Percentiles rank a stretch among this genome's conserved stretches.
Conservation (phyloP, 1,284 basidiomycete species). For the Kwoniella shivajii region DNA sequence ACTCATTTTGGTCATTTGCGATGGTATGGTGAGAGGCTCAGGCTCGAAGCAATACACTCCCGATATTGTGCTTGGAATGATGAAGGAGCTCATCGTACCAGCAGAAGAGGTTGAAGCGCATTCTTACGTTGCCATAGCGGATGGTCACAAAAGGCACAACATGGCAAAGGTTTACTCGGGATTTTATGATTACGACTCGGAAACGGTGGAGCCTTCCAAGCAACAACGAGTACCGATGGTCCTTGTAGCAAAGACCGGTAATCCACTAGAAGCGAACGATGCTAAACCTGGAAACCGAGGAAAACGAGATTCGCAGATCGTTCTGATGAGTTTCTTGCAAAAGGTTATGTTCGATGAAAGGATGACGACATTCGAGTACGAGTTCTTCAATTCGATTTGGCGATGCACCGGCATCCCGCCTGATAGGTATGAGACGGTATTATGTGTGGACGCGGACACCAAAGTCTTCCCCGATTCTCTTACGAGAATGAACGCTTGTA, state of each 20-base stretch:
- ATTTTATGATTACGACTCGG: slow-evolving; percentile 93
- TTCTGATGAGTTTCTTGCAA: slow-evolving; percentile 96
- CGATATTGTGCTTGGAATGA: slow-evolving; percentile 94
- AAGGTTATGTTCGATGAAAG: slow-evolving; percentile 99
- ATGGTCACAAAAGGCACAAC: slow-evolving; percentile 98
- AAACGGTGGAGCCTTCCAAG: slow-evolving; percentile 87
- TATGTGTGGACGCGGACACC: slow-evolving; percentile 98
- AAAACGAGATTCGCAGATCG: slow-evolving; percentile 97
- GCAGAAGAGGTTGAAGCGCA: slow-evolving; percentile 87
- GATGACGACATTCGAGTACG: slow-evolving; percentile 99
- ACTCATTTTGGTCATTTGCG: slow-evolving; percentile 90
- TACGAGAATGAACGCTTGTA: slow-evolving; percentile 87
- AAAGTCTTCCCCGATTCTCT: slow-evolving; percentile 95
- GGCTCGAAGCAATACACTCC: slow-evolving; percentile 87
- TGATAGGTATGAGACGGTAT: slow-evolving; percentile 91
- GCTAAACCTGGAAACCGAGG: slow-evolving; percentile 97
- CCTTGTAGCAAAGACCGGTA: slow-evolving; percentile 90
- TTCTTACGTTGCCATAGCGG: slow-evolving; percentile 97
- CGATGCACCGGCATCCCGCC: slow-evolving; percentile 92
- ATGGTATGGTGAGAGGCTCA: slow-evolving; percentile 96
- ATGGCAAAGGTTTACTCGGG: slow-evolving; percentile 99
- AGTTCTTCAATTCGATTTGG: slow-evolving; percentile 98
- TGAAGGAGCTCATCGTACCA: slow-evolving; percentile 90
- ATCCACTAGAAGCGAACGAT: slow-evolving; percentile 83
- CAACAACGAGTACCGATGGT: slow-evolving; percentile 96